Evolutionary conservation across 2,329 filamentous ascomycete species (phyloP).

Genomic region (Zopfia rhizophila): DNA sequence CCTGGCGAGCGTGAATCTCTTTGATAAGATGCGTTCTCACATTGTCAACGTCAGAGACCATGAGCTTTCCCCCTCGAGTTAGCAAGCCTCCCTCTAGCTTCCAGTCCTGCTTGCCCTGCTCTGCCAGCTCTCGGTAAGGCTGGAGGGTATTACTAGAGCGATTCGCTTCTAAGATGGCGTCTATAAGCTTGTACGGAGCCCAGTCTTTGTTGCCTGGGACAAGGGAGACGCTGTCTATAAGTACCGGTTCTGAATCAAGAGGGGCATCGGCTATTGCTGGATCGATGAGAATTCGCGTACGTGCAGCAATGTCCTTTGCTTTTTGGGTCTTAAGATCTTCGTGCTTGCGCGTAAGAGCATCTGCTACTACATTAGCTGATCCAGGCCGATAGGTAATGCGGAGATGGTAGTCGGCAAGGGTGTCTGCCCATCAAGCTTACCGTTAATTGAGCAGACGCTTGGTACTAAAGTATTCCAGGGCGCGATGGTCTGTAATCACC

Average conservation of each 20-base stretch:
- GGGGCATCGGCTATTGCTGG: background rate
- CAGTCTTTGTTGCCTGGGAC: no score
- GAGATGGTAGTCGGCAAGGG: slow-evolving; percentile 2
- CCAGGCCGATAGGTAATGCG: slow-evolving; percentile 10
- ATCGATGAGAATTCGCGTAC: background rate
- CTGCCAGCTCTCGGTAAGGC: no score
- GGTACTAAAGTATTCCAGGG: slow-evolving; percentile 9
- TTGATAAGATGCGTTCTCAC: slow-evolving; percentile 5
- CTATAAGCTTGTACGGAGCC: no score
- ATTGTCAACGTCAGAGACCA: no score
- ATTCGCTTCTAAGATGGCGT: no score
- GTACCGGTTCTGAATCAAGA: no score
- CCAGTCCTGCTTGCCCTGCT: no score
- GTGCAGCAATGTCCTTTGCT: background rate
- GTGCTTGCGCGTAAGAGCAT: slow-evolving; percentile 2
- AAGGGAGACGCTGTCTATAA: no score
- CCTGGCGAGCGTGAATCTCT: background rate
- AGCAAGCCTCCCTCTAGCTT: no score
- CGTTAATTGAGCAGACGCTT: slow-evolving; percentile 5
- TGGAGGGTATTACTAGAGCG: no score
- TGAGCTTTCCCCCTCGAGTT: no score
- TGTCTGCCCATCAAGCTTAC: slow-evolving; percentile 1
- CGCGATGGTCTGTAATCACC: slow-evolving; percentile 5
- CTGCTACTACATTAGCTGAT: no score
- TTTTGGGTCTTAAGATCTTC: slow-evolving; percentile 1